Base-by-base conservation (phyloP, 2,329 filamentous ascomycete genomes). In the Chaetomiaceae sp. region DNA sequence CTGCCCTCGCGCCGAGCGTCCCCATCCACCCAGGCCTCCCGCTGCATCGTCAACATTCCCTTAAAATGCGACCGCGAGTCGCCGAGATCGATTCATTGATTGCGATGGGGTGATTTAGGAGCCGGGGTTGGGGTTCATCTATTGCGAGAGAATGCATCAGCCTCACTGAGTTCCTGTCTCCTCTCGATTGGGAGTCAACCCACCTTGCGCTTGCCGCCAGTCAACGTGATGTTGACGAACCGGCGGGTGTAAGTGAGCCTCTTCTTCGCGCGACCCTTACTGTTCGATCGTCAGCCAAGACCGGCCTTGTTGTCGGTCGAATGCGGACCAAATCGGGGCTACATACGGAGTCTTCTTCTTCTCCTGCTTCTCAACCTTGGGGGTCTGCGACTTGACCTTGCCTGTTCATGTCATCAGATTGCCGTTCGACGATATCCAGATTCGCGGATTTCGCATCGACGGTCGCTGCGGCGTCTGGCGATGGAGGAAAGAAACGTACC, bases 141-240 rank as follows among this genome's bases (percentile, higher is more conserved):
- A 38, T 20, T 18, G 6, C 9, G 26, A 7, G 9, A 18, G n/a
- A 26, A 26, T 8, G 27, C 19, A 45, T 53, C 42, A 49, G 49
- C 36, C 8, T 42, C 11, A 19, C 8, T 19, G n/a, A n/a, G n/a
- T 46, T 37, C 8, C 10, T 38, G n/a, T 15, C 26, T 14, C 12
- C n/a, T 32, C 26, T 10, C 26, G 15, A 15, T 14, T 10, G 37
- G 51, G 18, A 29, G 3, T 51, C 58, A 74, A 69, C 72, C 49
- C 20, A 94, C 88, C 88, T 96, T 96, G 75, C 91, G 81, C 90
- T 97, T 97, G 78, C 91, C 91, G 73, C 89, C 90, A 60, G 60
- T 95, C 76, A 96, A 81, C 67, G 88, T 94, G 70, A 97, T 90
- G 78, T 97, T 97, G 64, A 97, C 90, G 79, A 97, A 97, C 66